A percentile compares a stretch with the other conserved stretches of the same genome.
These are phyloP conservation scores for Nakaseomyces sp. DNA, from an alignment of 1,139 yeast genomes.

Conservation along the genomic window DNA sequence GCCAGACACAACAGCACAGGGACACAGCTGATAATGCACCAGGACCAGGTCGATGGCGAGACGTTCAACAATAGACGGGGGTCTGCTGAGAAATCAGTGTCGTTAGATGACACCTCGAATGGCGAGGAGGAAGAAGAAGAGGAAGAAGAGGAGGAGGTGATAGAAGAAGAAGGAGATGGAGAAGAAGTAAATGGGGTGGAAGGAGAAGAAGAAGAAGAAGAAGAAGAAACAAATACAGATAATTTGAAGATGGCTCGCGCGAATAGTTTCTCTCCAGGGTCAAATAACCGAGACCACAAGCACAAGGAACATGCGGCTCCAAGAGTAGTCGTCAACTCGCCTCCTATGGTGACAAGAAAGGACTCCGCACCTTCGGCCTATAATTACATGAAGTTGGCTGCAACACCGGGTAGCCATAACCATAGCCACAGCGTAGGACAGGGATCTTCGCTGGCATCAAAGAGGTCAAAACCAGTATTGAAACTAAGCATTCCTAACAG, in stretches of 20 bases:
- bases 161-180: neutral
- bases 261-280: neutral
- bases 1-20: constrained; percentile 3
- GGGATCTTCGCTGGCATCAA: neutral
- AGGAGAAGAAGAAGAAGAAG: neutral
- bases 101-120: neutral
- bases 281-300: neutral
- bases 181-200: neutral
- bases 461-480: neutral
- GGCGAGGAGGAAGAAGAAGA: neutral
- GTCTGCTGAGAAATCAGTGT: neutral
- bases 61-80: neutral
- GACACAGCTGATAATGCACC: neutral
- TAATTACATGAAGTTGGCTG: neutral
- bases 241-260: neutral
- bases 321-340: neutral
- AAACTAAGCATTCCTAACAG: constrained; percentile 1
- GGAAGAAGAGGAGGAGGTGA: neutral
- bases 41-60: neutral
- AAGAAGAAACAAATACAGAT: too few relatives aligned
- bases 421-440: too few relatives aligned
- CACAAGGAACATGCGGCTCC: neutral
- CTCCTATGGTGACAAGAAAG: neutral
- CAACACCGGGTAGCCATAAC: neutral
- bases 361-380: constrained; percentile 1